These are phyloP conservation scores for Russula brevipes DNA, from an alignment of 768 basidiomycete genomes.

Conservation along the genomic window DNA sequence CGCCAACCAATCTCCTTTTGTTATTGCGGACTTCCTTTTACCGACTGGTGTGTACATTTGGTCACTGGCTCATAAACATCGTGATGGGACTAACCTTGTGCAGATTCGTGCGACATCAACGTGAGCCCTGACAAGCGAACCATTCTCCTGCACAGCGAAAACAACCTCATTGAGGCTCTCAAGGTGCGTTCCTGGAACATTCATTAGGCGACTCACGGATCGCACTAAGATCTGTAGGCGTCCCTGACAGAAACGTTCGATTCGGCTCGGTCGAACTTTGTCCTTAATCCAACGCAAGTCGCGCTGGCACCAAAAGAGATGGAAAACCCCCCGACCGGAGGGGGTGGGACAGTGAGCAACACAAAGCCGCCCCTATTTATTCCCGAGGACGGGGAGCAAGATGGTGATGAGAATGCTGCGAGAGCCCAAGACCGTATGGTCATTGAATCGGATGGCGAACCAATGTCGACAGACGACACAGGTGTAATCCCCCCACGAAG, in stretches of 20 bases:
- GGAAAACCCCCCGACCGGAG: not conserved
- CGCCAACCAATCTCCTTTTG: conserved; percentile 66
- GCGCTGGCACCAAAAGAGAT: conserved; percentile 4
- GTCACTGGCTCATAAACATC: not conserved
- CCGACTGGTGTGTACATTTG: conserved; percentile 59
- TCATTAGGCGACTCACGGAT: not conserved
- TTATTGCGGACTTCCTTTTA: conserved; percentile 77
- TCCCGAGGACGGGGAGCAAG: conserved; percentile 10
- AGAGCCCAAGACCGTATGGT: not conserved
- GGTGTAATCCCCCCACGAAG: not conserved
- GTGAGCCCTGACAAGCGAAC: conserved; percentile 97
- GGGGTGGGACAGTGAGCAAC: not conserved
- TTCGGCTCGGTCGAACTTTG: conserved; percentile 22
- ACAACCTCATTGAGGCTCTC: conserved; percentile 67
- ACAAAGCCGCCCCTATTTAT: conserved; percentile 7
- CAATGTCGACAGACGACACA: not conserved
- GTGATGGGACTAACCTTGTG: not conserved
- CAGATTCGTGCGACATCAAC: conserved; percentile 86
- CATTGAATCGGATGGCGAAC: not conserved
- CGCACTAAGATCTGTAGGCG: conserved; percentile 1
- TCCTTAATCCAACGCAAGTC: conserved; percentile 22
- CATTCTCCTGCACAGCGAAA: conserved; percentile 85
- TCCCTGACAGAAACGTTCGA: conserved; percentile 19
- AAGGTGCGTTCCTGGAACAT: conserved; percentile 46
- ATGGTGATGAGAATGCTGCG: not conserved